phyloP scores from a whole-genome alignment of 2,329 filamentous ascomycete species.

The Fusarium continuum region DNA sequence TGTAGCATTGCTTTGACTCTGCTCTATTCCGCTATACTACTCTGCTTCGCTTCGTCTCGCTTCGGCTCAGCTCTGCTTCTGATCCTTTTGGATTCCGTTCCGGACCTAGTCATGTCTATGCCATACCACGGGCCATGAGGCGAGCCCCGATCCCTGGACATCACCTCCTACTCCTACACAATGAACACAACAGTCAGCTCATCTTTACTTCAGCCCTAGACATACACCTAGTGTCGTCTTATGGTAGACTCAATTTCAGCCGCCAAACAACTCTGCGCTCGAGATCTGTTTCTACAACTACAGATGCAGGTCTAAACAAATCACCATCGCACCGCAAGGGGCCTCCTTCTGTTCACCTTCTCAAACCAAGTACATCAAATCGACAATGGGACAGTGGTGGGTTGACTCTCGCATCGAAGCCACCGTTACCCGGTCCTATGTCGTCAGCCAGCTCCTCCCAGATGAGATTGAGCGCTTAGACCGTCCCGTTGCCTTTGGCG shows the following conservation, averaged over 20 bases:
- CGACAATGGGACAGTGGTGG: conserved; percentile 68
- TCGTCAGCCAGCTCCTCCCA: conserved; percentile 70
- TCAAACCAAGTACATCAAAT: conserved; percentile 10
- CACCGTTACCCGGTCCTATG: conserved; percentile 74
- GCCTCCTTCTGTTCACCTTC: conserved; percentile 16
- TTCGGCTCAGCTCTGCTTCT: conserved; percentile 13
- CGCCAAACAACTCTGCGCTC: conserved; percentile 7
- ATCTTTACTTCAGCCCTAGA: conserved; percentile 2
- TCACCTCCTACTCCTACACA: conserved; percentile 10
- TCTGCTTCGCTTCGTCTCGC: not conserved
- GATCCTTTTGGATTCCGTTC: conserved; percentile 31
- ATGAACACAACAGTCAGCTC: not conserved
- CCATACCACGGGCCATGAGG: conserved; percentile 39
- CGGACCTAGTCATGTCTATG: conserved; percentile 32
- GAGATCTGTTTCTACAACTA: conserved; percentile 14
- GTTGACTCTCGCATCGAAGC: conserved; percentile 73
- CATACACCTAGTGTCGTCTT: not conserved
- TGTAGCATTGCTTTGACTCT: not conserved
- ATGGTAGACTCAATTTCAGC: conserved; percentile 11
- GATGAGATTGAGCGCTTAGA: conserved; percentile 71
- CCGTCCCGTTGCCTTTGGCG: conserved; percentile 70
- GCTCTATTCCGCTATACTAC: too few species aligned
- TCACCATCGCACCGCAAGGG: conserved; percentile 22
- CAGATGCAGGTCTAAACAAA: conserved; percentile 34
- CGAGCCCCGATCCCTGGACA: conserved; percentile 32